A percentile compares a stretch with the other conserved stretches of the same genome.
Conservation (phyloP, 2,329 filamentous ascomycete species). For the Hortaea werneckii region DNA sequence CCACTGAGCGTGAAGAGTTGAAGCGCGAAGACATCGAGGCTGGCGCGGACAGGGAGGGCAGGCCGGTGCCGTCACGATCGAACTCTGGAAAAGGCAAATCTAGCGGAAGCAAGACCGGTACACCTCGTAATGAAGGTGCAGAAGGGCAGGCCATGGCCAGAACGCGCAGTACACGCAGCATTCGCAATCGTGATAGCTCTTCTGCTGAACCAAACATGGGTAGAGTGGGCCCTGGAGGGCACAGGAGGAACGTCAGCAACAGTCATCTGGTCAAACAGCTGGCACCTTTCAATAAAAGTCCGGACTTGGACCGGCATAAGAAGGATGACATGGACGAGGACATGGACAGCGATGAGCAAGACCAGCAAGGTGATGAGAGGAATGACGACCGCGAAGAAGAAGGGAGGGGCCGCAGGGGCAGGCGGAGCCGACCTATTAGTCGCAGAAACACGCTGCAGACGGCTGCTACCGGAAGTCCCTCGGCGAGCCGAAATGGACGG, state of each 20-base stretch:
- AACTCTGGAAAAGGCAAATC: constrained; percentile 24
- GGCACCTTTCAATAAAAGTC: constrained; percentile 28
- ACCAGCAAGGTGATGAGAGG: constrained; percentile 2
- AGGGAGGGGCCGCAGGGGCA: neutral
- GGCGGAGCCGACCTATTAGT: constrained; percentile 3
- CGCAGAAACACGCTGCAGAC: constrained; percentile 2
- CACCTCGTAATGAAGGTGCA: constrained; percentile 36
- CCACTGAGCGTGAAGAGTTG: constrained; percentile 26
- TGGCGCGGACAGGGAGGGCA: neutral
- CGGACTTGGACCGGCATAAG: constrained; percentile 24
- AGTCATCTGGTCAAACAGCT: constrained; percentile 29
- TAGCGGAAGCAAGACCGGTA: constrained; percentile 38
- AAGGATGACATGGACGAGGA: constrained; percentile 23
- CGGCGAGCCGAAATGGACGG: neutral
- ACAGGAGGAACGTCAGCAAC: constrained; percentile 22
- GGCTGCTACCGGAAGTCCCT: neutral
- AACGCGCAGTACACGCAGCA: constrained; percentile 32
- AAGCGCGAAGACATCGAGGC: constrained; percentile 37
- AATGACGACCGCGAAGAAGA: constrained; percentile 4
- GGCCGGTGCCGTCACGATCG: constrained; percentile 5
- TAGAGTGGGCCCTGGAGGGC: constrained; percentile 5
- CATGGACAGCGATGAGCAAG: constrained; percentile 17
- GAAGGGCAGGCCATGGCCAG: constrained; percentile 32
- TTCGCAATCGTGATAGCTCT: constrained; percentile 23
- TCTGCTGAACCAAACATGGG: constrained; percentile 24